These are phyloP conservation scores for Botryosphaeria dothidea DNA, from an alignment of 2,329 filamentous ascomycete genomes.

Conservation along the genomic window DNA sequence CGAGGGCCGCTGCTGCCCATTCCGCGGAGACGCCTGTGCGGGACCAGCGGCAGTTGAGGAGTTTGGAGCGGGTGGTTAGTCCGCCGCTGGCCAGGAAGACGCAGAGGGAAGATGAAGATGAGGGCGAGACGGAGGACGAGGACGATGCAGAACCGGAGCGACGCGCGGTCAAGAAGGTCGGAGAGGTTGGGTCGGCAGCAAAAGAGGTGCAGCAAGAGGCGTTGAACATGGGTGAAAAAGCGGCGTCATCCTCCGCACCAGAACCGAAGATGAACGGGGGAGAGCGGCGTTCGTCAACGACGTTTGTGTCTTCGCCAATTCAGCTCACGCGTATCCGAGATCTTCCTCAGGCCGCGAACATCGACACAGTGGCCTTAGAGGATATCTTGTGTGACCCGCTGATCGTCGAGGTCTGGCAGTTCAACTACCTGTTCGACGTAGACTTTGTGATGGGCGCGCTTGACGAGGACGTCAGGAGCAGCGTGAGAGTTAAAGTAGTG, in stretches of 20 bases:
- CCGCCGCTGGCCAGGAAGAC: not conserved
- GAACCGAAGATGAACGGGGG: not conserved
- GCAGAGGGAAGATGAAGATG: not conserved
- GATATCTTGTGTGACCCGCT: constrained; percentile 74
- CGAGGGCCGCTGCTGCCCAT: no score
- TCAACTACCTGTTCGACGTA: constrained; percentile 67
- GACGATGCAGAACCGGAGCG: not conserved
- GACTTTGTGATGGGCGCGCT: constrained; percentile 61
- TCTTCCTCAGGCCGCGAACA: constrained; percentile 61
- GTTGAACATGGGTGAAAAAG: no score
- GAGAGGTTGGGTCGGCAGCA: not conserved
- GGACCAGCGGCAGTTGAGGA: not conserved
- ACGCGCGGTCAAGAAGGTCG: not conserved
- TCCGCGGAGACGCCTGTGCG: not conserved
- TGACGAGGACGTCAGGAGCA: constrained; percentile 54
- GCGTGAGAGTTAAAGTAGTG: constrained; percentile 59
- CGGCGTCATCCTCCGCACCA: not conserved
- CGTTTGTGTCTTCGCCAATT: constrained; percentile 61
- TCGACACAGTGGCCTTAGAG: constrained; percentile 63
- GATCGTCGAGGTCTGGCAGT: constrained; percentile 71
- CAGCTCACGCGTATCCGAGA: constrained; percentile 70
- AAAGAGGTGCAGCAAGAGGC: not conserved
- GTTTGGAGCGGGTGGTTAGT: not conserved
- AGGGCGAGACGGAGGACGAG: not conserved
- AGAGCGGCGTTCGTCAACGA: not conserved